Evolutionary conservation across 176 grass and related monocot genomes (phyloP).

Genomic region (Carex scoparia): DNA sequence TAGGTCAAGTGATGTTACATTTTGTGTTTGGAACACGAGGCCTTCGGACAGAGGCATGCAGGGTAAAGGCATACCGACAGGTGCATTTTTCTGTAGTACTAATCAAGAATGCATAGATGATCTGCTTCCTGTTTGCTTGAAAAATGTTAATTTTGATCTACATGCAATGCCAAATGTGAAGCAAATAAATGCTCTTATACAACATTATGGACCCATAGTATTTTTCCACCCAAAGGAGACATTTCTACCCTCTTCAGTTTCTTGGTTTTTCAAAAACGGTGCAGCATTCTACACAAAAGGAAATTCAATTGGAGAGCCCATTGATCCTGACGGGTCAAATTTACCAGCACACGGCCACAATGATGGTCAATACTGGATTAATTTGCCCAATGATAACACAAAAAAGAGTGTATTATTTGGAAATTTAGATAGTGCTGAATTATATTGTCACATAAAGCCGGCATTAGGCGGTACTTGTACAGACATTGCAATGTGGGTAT

Average conservation of each 20-base stretch:
- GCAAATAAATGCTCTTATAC: constrained; percentile 75
- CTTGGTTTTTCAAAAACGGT: constrained; percentile 93
- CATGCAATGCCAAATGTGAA: constrained; percentile 77
- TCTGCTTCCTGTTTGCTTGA: constrained; percentile 46
- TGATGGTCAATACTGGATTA: constrained; percentile 43
- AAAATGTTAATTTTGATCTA: constrained; percentile 59
- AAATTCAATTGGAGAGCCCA: constrained; percentile 22
- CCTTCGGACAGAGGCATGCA: constrained; percentile 49
- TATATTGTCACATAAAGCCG: constrained; percentile 44
- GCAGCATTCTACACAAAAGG: constrained; percentile 48
- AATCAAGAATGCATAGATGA: constrained; percentile 23
- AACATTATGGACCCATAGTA: constrained; percentile 71
- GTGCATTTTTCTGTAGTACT: constrained; percentile 71
- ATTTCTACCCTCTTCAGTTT: constrained; percentile 89
- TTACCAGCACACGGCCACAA: constrained; percentile 33
- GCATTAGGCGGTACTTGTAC: constrained; percentile 41
- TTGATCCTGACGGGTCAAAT: constrained; percentile 34
- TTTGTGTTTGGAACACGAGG: constrained; percentile 49
- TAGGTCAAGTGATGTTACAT: constrained; percentile 18
- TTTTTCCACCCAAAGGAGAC: constrained; percentile 80
- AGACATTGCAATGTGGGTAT: constrained; percentile 67
- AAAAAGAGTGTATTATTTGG: constrained; percentile 25
- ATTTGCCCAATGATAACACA: constrained; percentile 28
- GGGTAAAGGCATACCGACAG: constrained; percentile 37
- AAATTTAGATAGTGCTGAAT: constrained; percentile 32